Evolutionary conservation across 768 basidiomycete genomes (phyloP).

Genomic region (Phylloporus sp.): DNA sequence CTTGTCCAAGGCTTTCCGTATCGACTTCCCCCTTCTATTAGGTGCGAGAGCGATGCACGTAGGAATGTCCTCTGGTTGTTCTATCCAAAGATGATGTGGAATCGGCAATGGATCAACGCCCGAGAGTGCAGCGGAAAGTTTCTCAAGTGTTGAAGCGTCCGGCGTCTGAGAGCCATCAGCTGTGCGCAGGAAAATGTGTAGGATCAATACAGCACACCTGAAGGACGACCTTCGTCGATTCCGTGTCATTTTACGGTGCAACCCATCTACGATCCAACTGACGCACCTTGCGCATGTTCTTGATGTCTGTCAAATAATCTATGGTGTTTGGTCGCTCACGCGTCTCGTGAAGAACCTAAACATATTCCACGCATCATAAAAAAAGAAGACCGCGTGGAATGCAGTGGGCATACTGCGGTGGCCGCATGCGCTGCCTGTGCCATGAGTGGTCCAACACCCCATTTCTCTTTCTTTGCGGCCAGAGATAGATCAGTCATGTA

Average conservation of each 20-base stretch:
- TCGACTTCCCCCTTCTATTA: slow-evolving; percentile 33
- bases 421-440: slow-evolving; percentile 43
- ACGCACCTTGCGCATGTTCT: slow-evolving; percentile 41
- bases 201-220: slow-evolving; percentile 28
- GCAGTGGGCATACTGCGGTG: slow-evolving; percentile 30
- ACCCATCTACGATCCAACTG: not conserved
- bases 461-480: slow-evolving; percentile 33
- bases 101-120: slow-evolving; percentile 23
- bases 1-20: slow-evolving; percentile 42
- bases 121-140: slow-evolving; percentile 30
- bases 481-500: not conserved
- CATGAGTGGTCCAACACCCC: slow-evolving; percentile 45
- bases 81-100: slow-evolving; percentile 40
- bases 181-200: not conserved
- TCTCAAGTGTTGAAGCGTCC: slow-evolving; percentile 30
- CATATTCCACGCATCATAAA: not conserved
- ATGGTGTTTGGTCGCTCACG: slow-evolving; percentile 36
- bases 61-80: slow-evolving; percentile 41
- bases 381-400: not conserved
- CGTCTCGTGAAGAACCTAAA: slow-evolving; percentile 39
- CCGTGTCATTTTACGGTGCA: not conserved
- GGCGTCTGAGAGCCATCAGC: slow-evolving; percentile 24
- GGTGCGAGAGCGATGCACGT: slow-evolving; percentile 44
- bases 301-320: slow-evolving; percentile 36
- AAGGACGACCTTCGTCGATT: slow-evolving; percentile 33